These are phyloP conservation scores for Lomentospora prolificans DNA, from an alignment of 2,329 filamentous ascomycete genomes.

Conservation along the genomic window DNA sequence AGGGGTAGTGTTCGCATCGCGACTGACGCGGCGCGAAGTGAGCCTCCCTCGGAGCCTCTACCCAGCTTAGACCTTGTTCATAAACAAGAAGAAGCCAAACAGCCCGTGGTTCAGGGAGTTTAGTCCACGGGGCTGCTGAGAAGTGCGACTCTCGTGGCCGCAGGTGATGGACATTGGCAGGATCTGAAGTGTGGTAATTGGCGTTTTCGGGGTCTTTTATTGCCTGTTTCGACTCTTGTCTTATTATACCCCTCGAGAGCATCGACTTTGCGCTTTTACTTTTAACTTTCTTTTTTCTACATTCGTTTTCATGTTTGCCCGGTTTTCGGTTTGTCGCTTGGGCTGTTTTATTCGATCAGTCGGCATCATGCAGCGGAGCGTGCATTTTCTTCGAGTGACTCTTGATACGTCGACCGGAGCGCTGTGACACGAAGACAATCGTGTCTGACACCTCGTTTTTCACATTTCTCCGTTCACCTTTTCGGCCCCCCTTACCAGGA, in stretches of 20 bases:
- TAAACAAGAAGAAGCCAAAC: not conserved
- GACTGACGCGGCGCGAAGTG: constrained; percentile 9
- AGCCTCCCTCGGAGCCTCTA: constrained; percentile 6
- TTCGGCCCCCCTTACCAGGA: not conserved
- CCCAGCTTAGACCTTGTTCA: constrained; percentile 2
- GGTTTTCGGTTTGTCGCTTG: not conserved
- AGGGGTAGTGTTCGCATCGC: constrained; percentile 52
- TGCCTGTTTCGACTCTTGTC: not conserved
- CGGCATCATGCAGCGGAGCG: constrained; percentile 2
- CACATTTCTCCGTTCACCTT: not conserved
- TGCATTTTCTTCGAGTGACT: not conserved
- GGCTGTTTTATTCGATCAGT: not conserved
- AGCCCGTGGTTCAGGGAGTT: not conserved
- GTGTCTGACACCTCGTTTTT: not conserved
- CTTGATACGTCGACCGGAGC: not conserved
- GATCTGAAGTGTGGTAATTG: too few relatives aligned
- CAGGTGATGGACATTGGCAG: too few relatives aligned
- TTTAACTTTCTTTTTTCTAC: not conserved
- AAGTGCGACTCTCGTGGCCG: not conserved
- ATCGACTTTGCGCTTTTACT: not conserved
- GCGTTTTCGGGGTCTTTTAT: constrained; percentile 5
- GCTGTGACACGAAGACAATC: not conserved
- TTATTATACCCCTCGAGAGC: constrained; percentile 6
- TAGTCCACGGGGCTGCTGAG: not conserved
- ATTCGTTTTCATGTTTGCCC: not conserved